A percentile compares a stretch with the other conserved stretches of the same genome.
phyloP scores from a whole-genome alignment of 192 early-diverging fungal genomes.

The Lobosporangium transversale region DNA sequence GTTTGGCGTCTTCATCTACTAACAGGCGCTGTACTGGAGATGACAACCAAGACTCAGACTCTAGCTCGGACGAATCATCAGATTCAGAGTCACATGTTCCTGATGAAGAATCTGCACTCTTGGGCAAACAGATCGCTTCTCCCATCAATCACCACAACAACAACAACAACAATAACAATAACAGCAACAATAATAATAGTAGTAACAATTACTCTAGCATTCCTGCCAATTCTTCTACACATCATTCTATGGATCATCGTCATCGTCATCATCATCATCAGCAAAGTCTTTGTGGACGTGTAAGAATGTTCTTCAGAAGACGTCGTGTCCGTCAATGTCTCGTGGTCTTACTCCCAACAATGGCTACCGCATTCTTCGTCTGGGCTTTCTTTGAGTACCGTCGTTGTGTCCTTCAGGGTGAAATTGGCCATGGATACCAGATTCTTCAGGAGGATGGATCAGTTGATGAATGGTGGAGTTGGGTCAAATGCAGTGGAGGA shows the following conservation, averaged over 20 bases:
- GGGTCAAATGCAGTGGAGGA: slow-evolving; percentile 5
- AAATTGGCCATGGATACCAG: not conserved
- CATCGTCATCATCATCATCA: slow-evolving; percentile 5
- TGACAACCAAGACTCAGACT: not conserved
- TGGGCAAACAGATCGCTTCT: not conserved
- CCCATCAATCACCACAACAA: not conserved
- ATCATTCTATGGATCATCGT: not conserved
- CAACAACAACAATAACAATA: not conserved
- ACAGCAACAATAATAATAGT: not conserved
- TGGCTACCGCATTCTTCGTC: slow-evolving; percentile 11
- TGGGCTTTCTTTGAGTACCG: slow-evolving; percentile 21
- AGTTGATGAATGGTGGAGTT: slow-evolving; percentile 9
- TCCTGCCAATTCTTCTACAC: not conserved
- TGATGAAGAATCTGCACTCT: not conserved
- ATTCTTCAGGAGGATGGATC: not conserved
- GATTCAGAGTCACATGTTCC: not conserved
- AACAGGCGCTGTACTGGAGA: too few species aligned
- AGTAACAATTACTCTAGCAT: not conserved
- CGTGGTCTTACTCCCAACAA: slow-evolving; percentile 5
- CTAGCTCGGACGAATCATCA: too few species aligned
- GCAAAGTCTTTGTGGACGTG: not conserved
- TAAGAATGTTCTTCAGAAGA: slow-evolving; percentile 3
- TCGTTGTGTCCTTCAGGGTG: slow-evolving; percentile 1
- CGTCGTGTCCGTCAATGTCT: slow-evolving; percentile 6
- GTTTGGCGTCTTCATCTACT: too few species aligned